Evolutionary conservation across 2,329 filamentous ascomycete species (phyloP), one percentile per base, ranked within the genome.

Genomic region (Aspergillus sp.): DNA sequence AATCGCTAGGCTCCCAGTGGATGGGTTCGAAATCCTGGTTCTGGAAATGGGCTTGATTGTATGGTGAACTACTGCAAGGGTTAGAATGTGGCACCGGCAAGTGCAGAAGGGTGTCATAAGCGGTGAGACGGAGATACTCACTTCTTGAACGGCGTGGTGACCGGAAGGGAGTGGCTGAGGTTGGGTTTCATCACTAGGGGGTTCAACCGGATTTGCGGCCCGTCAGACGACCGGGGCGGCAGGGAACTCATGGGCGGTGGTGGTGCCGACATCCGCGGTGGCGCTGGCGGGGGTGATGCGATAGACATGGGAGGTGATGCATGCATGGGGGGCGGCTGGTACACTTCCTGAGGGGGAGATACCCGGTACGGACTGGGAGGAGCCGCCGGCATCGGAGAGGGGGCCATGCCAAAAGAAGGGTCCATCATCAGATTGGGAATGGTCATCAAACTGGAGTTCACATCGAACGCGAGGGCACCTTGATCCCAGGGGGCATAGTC

Each of bases 21-120:
- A 77, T 76, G 13, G 79, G 79, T 61, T 81, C 73, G 58, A 82
- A 79, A 57, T 81, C 72, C 32, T 75, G 69, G 62, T 81, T 78
- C 57, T 78, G 74, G 67, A 80, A 80, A 67, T 82, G 77, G 48
- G 79, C 77, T 63, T 78, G 76, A 63, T 80, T 79, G 70, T 78
- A 76, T 8, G 78, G 74, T 10, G 78, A 80, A 61, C 78, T 80
- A 57, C 43, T 25, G 47, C 23, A 17, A 32, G 36, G 15, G 48
- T 65, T 54, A 62, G 55, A 21, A 57, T 21, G 9, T 1, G 17
- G 13, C 17, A 12, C 39, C 49, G 38, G 25, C 17, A 51, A 17
- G 8, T 30, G 19, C 17, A 10, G 7, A 57, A 17, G 9, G 6
- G 21, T 4, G 47, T 28, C 15, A n/a, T 10, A 41, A 47, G n/a